A percentile compares a stretch with the other conserved stretches of the same genome.
Conservation (phyloP, 495 filamentous ascomycete species). For the Aspergillus heteromorphus region DNA sequence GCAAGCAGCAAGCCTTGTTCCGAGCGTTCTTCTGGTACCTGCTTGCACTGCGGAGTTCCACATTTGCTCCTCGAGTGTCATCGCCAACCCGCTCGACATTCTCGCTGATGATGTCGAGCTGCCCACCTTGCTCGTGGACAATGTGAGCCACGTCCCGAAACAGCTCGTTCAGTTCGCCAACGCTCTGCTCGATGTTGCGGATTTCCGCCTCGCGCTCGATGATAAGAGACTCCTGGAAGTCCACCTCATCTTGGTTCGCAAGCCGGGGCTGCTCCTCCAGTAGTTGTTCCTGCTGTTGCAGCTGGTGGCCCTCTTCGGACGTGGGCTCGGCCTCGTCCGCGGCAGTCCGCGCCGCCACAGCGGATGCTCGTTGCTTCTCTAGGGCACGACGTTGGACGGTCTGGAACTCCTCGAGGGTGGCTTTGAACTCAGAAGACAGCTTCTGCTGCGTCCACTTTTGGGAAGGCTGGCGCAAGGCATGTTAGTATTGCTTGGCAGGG, state of each 20-base stretch:
- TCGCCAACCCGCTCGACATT: constrained; percentile 78
- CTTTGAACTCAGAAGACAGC: constrained; percentile 83
- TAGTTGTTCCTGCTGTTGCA: constrained; percentile 56
- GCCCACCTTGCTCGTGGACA: constrained; percentile 86
- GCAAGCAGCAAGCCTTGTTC: constrained; percentile 84
- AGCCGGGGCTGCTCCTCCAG: constrained; percentile 74
- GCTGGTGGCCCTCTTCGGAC: constrained; percentile 30
- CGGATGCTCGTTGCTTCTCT: constrained; percentile 86
- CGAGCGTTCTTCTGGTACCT: constrained; percentile 90
- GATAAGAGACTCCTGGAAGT: constrained; percentile 95
- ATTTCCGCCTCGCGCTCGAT: constrained; percentile 95
- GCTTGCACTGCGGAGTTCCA: constrained; percentile 75
- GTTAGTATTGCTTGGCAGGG: constrained; percentile 10
- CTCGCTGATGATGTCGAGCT: constrained; percentile 80
- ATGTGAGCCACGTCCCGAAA: constrained; percentile 97
- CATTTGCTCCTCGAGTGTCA: constrained; percentile 77
- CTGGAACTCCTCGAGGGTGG: constrained; percentile 86
- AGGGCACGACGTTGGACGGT: constrained; percentile 77
- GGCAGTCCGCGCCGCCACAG: constrained; percentile 70
- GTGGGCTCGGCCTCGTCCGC: constrained; percentile 50
- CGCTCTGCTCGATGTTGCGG: constrained; percentile 91
- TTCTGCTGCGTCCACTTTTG: constrained; percentile 95
- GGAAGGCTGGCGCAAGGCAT: constrained; percentile 54
- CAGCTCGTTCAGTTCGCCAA: constrained; percentile 91
- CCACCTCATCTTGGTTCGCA: constrained; percentile 89